These are phyloP conservation scores for Litchi chinensis DNA, from an alignment of 345 rosid genomes.

Conservation along the genomic window DNA sequence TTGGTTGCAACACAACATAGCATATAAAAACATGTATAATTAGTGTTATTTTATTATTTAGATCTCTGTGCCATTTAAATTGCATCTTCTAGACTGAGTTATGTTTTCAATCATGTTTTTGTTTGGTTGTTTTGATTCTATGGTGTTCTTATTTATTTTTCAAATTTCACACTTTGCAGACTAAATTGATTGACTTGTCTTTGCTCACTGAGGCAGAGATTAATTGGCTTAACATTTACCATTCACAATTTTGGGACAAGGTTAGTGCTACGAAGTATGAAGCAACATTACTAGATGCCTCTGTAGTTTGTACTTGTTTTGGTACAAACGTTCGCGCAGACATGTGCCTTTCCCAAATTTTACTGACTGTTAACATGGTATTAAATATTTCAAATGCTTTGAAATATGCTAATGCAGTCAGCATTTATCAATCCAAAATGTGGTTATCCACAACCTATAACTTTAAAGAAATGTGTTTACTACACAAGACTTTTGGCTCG, in stretches of 20 bases:
- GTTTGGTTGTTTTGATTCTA: not conserved
- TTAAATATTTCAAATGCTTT: no score
- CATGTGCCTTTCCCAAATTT: no score
- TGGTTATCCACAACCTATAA: not conserved
- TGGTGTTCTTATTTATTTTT: not conserved
- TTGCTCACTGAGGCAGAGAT: constrained; percentile 63
- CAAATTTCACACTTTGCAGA: constrained; percentile 40
- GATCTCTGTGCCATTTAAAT: not conserved
- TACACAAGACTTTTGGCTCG: not conserved
- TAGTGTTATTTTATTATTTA: not conserved
- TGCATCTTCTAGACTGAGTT: not conserved
- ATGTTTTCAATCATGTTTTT: not conserved
- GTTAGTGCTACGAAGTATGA: constrained; percentile 28
- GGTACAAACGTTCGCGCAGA: not conserved
- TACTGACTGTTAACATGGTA: no score
- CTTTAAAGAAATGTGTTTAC: not conserved
- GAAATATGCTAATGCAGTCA: not conserved
- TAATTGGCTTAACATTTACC: constrained; percentile 84
- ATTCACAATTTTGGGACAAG: constrained; percentile 90
- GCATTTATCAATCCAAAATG: not conserved
- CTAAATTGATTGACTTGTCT: constrained; percentile 69
- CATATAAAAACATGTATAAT: not conserved
- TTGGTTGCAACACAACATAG: not conserved
- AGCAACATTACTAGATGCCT: not conserved
- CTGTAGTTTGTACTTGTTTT: not conserved